Evolutionary conservation across 139 green algal genomes (phyloP).

Genomic region (Chlorella sp.): DNA sequence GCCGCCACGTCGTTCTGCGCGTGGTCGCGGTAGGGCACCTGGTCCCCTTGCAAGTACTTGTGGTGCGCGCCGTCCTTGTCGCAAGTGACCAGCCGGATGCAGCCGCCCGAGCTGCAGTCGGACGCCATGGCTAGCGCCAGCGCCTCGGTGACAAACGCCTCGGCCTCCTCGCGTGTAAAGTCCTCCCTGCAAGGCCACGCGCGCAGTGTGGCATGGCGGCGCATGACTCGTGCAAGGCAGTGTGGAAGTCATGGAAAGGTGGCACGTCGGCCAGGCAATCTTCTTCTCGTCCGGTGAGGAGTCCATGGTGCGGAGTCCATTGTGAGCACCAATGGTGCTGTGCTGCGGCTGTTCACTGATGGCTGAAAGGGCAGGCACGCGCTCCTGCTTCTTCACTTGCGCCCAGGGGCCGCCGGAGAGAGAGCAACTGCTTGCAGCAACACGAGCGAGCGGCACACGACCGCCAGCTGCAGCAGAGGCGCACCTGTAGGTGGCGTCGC

Average conservation of each 20-base stretch:
- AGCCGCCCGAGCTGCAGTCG: constrained; percentile 73
- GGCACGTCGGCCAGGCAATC: no score
- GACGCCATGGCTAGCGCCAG: constrained; percentile 78
- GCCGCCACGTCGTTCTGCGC: not conserved
- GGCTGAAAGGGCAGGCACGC: no score
- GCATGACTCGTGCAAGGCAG: not conserved
- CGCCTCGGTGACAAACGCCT: constrained; percentile 61
- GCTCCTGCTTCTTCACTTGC: no score
- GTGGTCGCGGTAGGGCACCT: constrained; percentile 12
- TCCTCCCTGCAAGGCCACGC: constrained; percentile 57
- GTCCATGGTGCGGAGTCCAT: no score
- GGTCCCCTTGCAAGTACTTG: constrained; percentile 22
- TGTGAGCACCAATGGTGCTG: no score
- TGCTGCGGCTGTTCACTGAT: no score
- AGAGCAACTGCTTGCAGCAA: no score
- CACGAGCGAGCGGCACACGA: no score
- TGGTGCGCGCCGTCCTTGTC: constrained; percentile 47
- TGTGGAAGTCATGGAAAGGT: not conserved
- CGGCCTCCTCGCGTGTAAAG: constrained; percentile 72
- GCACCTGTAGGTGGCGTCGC: constrained; percentile 73
- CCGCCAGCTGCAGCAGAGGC: no score
- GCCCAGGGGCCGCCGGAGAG: no score
- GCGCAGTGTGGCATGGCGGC: not conserved
- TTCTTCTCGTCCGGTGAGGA: no score
- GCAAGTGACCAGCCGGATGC: constrained; percentile 72